These are phyloP conservation scores for Exobasidium rhododendri DNA, from an alignment of 1,284 basidiomycete genomes.

Conservation along the genomic window DNA sequence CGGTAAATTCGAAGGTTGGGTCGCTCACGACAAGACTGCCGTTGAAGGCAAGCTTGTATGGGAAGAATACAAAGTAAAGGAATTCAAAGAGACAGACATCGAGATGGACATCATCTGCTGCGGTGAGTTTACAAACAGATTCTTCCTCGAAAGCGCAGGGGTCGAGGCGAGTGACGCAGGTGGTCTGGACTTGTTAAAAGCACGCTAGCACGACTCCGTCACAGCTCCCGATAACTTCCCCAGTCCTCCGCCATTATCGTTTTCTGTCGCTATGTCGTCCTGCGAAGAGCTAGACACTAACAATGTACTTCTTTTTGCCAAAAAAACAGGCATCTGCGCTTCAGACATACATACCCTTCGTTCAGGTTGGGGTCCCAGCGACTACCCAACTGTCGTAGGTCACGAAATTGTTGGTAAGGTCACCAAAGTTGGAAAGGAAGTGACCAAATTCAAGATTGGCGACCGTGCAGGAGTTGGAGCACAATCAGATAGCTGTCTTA, in stretches of 20 bases:
- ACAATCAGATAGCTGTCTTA: constrained; percentile 61
- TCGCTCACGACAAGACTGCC: constrained; percentile 34
- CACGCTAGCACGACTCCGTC: constrained; percentile 2
- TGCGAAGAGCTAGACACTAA: background rate
- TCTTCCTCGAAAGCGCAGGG: too few species aligned
- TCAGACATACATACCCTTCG: constrained; percentile 31
- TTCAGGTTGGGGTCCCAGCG: constrained; percentile 40
- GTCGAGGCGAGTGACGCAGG: background rate
- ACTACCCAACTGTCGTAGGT: constrained; percentile 42
- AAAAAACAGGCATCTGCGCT: too few species aligned
- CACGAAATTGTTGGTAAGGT: constrained; percentile 66
- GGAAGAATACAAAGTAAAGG: constrained; percentile 32
- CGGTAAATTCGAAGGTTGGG: constrained; percentile 39
- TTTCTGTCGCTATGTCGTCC: background rate
- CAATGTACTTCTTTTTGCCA: too few species aligned
- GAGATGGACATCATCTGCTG: constrained; percentile 40
- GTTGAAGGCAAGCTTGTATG: constrained; percentile 39
- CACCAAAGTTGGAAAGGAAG: constrained; percentile 55
- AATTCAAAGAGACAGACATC: constrained; percentile 36
- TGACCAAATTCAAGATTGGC: constrained; percentile 62
- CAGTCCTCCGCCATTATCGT: too few species aligned
- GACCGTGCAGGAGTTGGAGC: constrained; percentile 67
- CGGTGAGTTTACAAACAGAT: too few species aligned
- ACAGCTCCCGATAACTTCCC: too few species aligned
- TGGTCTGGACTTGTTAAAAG: background rate